A percentile compares a stretch with the other conserved stretches of the same genome.
Conservation (phyloP, 2,329 filamentous ascomycete genomes). For the Nigrospora sphaerica region DNA sequence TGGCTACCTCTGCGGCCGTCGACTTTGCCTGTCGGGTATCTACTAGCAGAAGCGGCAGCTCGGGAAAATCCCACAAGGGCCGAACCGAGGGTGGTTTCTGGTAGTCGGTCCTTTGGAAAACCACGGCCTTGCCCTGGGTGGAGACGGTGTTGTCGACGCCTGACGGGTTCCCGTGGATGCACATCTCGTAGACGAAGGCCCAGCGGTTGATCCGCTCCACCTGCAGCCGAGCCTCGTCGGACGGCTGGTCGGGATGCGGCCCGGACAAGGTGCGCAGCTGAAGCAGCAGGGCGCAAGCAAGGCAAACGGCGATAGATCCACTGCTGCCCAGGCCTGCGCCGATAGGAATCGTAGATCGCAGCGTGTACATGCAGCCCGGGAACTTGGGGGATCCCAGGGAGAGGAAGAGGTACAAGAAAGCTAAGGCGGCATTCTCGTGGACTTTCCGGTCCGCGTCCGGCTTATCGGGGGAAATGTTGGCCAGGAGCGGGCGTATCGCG, state of each 20-base stretch:
- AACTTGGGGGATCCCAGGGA: constrained; percentile 76
- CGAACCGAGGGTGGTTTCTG: constrained; percentile 68
- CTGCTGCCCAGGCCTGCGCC: constrained; percentile 87
- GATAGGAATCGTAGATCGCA: constrained; percentile 90
- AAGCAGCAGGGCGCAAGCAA: constrained; percentile 75
- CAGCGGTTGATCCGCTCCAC: constrained; percentile 94
- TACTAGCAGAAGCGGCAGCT: constrained; percentile 82
- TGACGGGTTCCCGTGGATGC: constrained; percentile 93
- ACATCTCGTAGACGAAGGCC: constrained; percentile 96
- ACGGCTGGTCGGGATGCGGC: constrained; percentile 85
- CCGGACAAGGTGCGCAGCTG: constrained; percentile 85
- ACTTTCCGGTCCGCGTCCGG: constrained; percentile 72
- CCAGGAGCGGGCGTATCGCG: constrained; percentile 74
- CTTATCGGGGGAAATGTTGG: constrained; percentile 58
- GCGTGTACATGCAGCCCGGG: constrained; percentile 77
- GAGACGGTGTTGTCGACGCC: constrained; percentile 96
- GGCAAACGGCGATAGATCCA: constrained; percentile 86
- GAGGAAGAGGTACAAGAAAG: constrained; percentile 89
- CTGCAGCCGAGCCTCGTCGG: constrained; percentile 80
- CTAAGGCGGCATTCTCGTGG: constrained; percentile 71
- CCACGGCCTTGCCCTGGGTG: constrained; percentile 85
- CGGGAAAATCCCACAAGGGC: constrained; percentile 80
- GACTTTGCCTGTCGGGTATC: constrained; percentile 86
- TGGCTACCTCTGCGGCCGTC: constrained; percentile 77
- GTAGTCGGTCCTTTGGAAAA: constrained; percentile 79